Evolutionary conservation across 495 filamentous ascomycete genomes (phyloP), one percentile per base, ranked within the genome.

Genomic region (Penicillium chermesinum): DNA sequence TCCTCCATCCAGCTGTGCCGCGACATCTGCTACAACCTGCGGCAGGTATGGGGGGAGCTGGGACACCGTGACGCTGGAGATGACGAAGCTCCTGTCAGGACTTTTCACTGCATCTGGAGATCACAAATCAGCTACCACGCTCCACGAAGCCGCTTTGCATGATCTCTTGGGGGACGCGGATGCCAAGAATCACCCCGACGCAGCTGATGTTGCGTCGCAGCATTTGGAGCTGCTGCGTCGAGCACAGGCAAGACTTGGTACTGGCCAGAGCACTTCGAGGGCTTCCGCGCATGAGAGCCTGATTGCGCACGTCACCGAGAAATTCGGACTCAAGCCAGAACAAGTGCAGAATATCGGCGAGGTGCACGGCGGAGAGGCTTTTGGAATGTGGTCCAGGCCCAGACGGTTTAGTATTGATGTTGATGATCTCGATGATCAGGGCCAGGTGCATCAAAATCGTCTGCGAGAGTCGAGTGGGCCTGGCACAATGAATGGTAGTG

Each of bases 21-120:
- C 41, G 76, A 75, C 53, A 79, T 85, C 51, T 79, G 75, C 61
- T 83, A 85, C 65, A 85, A 85, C 46, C 66, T 85, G 41, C 77
- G 78, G 6, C 76, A 79, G 35, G 73, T 75, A 5, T 79, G 75
- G 55, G 79, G n/a, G 79, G 14, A 71, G 72, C 18, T 68, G 76
- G 3, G 77, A 85, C 52, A 61, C 61, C 4, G 71, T 78, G 15
- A 74, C 80, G 0, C 62, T 84, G 17, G 69, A 76, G 7, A 78
- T 82, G 71, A 72, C 68, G 21, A 69, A 75, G 48, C 71, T 83
- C 34, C 72, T 85, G 0, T 77, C 79, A 0, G 68, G 67, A 0
- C 66, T 85, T 13, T 80, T 76, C 50, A 74, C 76, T 1, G 66
- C 65, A 2, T 73, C 73, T 2, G 64, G 67, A 0, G 71, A 77